Percentiles rank a stretch among this genome's conserved stretches.
Evolutionary conservation across 2,329 filamentous ascomycete genomes (phyloP).

Genomic region (Zopfia rhizophila): DNA sequence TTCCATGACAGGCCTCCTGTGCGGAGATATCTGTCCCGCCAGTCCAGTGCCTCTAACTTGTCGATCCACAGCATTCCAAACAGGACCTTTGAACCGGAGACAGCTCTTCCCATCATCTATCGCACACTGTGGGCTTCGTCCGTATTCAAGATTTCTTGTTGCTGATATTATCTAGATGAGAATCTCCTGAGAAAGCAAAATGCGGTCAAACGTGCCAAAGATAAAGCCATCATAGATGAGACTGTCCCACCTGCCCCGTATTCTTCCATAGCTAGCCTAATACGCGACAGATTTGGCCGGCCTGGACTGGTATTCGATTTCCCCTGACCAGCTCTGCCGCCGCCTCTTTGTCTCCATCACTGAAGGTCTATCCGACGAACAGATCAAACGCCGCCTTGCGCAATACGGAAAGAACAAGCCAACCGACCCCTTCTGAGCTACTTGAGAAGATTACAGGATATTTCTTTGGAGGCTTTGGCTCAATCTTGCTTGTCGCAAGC

Average conservation of each 20-base stretch:
- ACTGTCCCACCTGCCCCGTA: not conserved
- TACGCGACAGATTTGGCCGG: conserved; percentile 54
- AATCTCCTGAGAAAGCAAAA: conserved; percentile 40
- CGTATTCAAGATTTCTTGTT: too few species aligned
- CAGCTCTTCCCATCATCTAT: conserved; percentile 57
- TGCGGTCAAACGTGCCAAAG: conserved; percentile 43
- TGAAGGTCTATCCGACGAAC: conserved; percentile 69
- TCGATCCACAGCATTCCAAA: conserved; percentile 46
- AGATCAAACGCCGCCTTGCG: conserved; percentile 64
- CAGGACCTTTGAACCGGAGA: conserved; percentile 53
- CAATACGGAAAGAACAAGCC: conserved; percentile 75
- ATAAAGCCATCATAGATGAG: conserved; percentile 43
- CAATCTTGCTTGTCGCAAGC: conserved; percentile 73
- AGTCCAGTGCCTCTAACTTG: conserved; percentile 49
- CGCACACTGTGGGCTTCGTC: conserved; percentile 50
- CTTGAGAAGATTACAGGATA: conserved; percentile 71
- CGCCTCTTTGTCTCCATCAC: conserved; percentile 67
- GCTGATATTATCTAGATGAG: too few species aligned
- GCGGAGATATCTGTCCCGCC: conserved; percentile 41
- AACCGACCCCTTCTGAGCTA: conserved; percentile 71
- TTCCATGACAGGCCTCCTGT: conserved; percentile 29
- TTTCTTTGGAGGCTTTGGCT: conserved; percentile 81
- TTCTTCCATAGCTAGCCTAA: conserved; percentile 10
- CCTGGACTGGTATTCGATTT: conserved; percentile 74
- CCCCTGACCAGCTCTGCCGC: conserved; percentile 67